phyloP scores from a whole-genome alignment of 208 protist species.

The Leishmania gerbilli region DNA sequence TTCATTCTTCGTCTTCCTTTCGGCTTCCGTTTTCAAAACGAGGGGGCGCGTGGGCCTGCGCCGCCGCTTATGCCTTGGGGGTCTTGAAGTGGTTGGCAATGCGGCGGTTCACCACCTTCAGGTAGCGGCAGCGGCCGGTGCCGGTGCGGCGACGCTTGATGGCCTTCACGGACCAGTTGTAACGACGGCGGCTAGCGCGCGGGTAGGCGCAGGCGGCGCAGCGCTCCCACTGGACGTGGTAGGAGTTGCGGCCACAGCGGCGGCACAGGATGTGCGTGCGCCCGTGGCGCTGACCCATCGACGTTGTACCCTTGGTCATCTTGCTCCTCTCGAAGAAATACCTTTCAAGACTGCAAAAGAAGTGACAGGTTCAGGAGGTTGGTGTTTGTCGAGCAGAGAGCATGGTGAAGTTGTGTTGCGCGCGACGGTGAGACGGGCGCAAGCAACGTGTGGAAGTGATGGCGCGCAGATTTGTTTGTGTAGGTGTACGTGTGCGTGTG shows the following conservation, averaged over 20 bases:
- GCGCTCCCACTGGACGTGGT: slow-evolving; percentile 98
- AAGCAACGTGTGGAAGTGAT: not conserved
- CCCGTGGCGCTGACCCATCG: slow-evolving; percentile 87
- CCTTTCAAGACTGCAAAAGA: slow-evolving; percentile 8
- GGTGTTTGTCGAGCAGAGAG: not conserved
- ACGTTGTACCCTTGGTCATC: slow-evolving; percentile 88
- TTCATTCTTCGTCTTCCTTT: not conserved
- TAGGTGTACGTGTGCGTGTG: not conserved
- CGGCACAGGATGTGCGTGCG: slow-evolving; percentile 97
- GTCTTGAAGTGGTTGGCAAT: slow-evolving; percentile 98
- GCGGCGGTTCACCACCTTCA: slow-evolving; percentile 96
- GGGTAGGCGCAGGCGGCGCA: slow-evolving; percentile 99
- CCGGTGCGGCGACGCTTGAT: slow-evolving; percentile 98
- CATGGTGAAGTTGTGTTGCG: not conserved
- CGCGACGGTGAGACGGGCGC: not conserved
- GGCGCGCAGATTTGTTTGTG: not conserved
- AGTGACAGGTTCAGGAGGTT: not conserved
- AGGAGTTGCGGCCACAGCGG: slow-evolving; percentile 97
- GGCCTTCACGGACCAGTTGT: slow-evolving; percentile 98
- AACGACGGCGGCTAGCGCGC: slow-evolving; percentile 94
- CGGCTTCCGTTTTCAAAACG: not conserved
- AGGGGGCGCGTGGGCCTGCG: not conserved
- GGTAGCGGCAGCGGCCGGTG: slow-evolving; percentile 98
- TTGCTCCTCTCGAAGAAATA: slow-evolving; percentile 5
- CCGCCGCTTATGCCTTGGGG: slow-evolving; percentile 68